Evolutionary conservation across 345 rosid genomes (phyloP).

Genomic region (Firmiana major): DNA sequence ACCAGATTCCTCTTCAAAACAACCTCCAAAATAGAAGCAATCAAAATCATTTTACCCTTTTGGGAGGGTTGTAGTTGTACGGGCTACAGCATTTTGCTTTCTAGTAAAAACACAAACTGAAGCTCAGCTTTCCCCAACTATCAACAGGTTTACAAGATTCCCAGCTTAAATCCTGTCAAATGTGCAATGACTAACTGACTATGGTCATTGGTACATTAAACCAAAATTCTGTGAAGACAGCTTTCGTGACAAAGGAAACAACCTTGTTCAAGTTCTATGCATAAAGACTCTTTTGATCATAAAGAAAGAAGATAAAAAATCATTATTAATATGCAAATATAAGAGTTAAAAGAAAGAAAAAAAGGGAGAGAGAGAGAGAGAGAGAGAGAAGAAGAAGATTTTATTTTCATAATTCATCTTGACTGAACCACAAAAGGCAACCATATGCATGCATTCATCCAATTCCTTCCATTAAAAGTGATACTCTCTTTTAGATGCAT

Average conservation of each 20-base stretch:
- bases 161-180: not conserved
- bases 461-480: not conserved
- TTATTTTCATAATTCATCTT: not conserved
- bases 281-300: not conserved
- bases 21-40: not conserved
- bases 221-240: not conserved
- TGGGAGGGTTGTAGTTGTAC: not conserved
- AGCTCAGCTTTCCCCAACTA: not conserved
- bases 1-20: not conserved
- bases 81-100: not conserved
- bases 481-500: not conserved
- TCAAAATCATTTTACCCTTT: not conserved
- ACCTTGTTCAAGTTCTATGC: not conserved
- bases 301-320: not conserved
- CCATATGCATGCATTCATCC: not conserved
- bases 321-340: not conserved
- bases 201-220: not conserved
- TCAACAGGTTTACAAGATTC: not conserved
- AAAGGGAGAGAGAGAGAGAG: too few relatives aligned
- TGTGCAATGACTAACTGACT: not conserved
- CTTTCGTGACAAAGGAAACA: not conserved
- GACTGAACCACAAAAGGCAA: not conserved
- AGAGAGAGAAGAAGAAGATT: not conserved
- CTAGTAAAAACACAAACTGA: not conserved
- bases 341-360: too few relatives aligned